Base-by-base conservation (phyloP, 1,284 basidiomycete species). In the Rhodotorula sp. region DNA sequence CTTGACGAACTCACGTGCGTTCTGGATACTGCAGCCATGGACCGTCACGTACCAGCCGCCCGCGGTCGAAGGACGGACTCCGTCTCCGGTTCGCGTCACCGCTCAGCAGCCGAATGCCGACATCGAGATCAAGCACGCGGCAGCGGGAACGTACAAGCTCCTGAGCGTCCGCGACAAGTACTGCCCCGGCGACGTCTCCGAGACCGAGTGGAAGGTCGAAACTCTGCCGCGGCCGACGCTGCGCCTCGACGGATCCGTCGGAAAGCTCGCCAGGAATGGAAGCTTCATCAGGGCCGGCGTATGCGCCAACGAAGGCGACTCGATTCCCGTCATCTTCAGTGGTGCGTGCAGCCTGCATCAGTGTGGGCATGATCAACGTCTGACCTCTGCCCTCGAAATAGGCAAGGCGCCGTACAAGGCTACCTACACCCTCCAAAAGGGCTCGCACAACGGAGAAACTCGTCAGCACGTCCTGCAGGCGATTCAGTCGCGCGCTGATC, bases 281-380 rank as follows among this genome's bases (percentile, higher is more conserved):
- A 89, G 88, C 3, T 84, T 89, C 61, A 85, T 91, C 46, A 85
- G 94, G 47, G 84, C 85, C 39, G 85, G 90, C 1, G 87, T 97
- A 39, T 98, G 96, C 79, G 90, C 91, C 80, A 91, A 91, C 31
- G 84, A 86, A 47, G 87, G 87, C 69, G 91, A 91, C 74, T 87
- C 91, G 74, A 90, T 93, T 56, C 90, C 92, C 66, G 84, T 97
- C 51, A 87, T 89, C 52, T 85, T 97, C 65, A 86, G 85, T 83
- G 63, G 63, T 57, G n/a, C 64, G 87, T 88, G 4, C 8, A n/a
- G 12, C 43, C 3, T 58, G 31, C 87, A 77, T 48, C 58, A 68
- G 3, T 52, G 71, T 23, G 74, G 74, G 15, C 10, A 3, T 15
- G n/a, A 26, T 56, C 16, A 0, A 12, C 21, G 34, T 23, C 23